Conservation (phyloP, 805 yeast genomes). For the Torulaspora delbrueckii region DNA sequence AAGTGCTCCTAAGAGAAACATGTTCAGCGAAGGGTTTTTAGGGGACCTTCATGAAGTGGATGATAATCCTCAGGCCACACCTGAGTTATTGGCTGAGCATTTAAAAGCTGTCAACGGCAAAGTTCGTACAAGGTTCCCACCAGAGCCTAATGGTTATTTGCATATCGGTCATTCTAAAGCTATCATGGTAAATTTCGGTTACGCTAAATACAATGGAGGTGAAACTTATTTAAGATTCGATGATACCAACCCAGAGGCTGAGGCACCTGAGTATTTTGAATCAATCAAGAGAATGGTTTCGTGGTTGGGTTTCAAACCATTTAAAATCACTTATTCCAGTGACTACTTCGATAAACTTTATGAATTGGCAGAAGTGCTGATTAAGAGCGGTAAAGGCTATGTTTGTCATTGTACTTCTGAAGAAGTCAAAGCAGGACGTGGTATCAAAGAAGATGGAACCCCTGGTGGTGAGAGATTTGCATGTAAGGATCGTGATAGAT, state of each 20-base stretch:
- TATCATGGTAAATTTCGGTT: conserved; percentile 97
- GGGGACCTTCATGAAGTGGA: conserved; percentile 95
- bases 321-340: conserved; percentile 91
- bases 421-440: conserved; percentile 85
- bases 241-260: conserved; percentile 98
- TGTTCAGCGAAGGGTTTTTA: conserved; percentile 93
- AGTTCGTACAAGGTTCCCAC: conserved; percentile 91
- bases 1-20: conserved; percentile 47
- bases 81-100: conserved; percentile 79
- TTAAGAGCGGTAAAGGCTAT: conserved; percentile 68
- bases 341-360: conserved; percentile 91
- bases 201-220: conserved; percentile 81
- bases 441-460: conserved; percentile 85
- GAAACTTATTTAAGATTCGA: conserved; percentile 89
- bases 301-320: conserved; percentile 94
- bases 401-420: conserved; percentile 93
- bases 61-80: conserved; percentile 85
- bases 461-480: conserved; percentile 89
- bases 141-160: conserved; percentile 98
- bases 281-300: conserved; percentile 77
- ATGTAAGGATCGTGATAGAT: conserved; percentile 67
- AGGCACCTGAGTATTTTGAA: conserved; percentile 84
- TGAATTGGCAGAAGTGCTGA: conserved; percentile 79
- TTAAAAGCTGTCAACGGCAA: conserved; percentile 70
- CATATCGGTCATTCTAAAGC: conserved; percentile 99